Percentiles rank a stretch among this genome's conserved stretches.
Evolutionary conservation across 768 basidiomycete genomes (phyloP).

Genomic region (Mrakia gelida): DNA sequence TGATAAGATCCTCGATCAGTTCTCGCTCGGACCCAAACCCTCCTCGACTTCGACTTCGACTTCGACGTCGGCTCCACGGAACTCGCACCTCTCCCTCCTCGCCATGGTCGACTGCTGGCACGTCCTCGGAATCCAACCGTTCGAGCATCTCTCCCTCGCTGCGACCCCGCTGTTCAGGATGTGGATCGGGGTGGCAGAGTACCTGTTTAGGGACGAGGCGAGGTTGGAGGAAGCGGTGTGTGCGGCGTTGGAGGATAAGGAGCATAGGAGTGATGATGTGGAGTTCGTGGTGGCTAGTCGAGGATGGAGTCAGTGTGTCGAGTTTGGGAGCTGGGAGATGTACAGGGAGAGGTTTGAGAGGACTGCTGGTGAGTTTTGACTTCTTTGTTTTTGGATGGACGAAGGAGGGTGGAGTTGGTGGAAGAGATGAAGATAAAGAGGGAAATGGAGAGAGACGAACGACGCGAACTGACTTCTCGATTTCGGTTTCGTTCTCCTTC

Average conservation of each 20-base stretch:
- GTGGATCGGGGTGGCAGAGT: constrained; percentile 95
- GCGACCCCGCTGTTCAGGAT: constrained; percentile 94
- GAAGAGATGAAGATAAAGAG: too few relatives aligned
- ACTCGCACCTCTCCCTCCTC: constrained; percentile 87
- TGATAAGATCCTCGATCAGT: constrained; percentile 79
- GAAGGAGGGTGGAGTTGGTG: too few relatives aligned
- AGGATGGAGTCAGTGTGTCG: constrained; percentile 94
- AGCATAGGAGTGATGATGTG: constrained; percentile 81
- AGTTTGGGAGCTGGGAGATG: constrained; percentile 83
- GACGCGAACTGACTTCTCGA: neutral
- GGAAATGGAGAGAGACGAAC: neutral
- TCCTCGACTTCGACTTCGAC: constrained; percentile 29
- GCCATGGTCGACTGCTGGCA: constrained; percentile 99
- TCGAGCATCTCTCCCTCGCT: constrained; percentile 82
- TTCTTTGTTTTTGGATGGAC: neutral
- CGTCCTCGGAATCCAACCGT: constrained; percentile 76
- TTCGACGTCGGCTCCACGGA: constrained; percentile 50
- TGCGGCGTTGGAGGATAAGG: constrained; percentile 68
- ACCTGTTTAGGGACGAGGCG: constrained; percentile 69
- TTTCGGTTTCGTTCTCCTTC: neutral
- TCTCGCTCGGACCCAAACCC: constrained; percentile 63
- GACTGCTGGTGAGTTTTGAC: constrained; percentile 50
- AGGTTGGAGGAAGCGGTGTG: constrained; percentile 66
- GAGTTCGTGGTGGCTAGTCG: constrained; percentile 91
- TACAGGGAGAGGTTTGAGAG: constrained; percentile 75